phyloP scores from a whole-genome alignment of 2,329 filamentous ascomycete genomes.

The Stylonectria norvegica region DNA sequence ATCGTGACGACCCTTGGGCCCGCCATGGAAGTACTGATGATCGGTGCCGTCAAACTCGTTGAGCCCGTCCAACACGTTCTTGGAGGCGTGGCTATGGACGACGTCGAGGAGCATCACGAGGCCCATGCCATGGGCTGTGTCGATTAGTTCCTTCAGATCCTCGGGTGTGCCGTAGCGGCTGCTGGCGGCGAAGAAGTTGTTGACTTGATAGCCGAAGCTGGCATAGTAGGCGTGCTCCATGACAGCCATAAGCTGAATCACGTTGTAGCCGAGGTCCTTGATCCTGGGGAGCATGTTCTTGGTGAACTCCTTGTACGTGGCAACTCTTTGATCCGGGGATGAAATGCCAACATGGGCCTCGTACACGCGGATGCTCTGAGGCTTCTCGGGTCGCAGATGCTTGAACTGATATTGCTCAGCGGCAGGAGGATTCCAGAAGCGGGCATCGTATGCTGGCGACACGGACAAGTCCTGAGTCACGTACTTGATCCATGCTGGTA shows the following conservation, averaged over 20 bases:
- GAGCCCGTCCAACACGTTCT: conserved; percentile 91
- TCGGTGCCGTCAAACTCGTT: conserved; percentile 96
- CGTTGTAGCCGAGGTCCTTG: conserved; percentile 87
- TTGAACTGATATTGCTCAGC: conserved; percentile 80
- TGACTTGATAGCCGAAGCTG: conserved; percentile 97
- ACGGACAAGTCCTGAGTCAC: conserved; percentile 90
- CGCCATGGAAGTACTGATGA: conserved; percentile 92
- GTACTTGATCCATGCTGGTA: conserved; percentile 96
- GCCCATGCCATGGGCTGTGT: conserved; percentile 88
- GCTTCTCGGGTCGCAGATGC: conserved; percentile 77
- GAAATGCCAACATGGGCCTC: conserved; percentile 99
- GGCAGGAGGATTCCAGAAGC: conserved; percentile 92
- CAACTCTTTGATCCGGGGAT: conserved; percentile 80
- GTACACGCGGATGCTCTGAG: conserved; percentile 84
- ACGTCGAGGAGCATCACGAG: conserved; percentile 90
- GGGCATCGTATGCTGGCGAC: conserved; percentile 88
- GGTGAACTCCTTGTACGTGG: conserved; percentile 97
- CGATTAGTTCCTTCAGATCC: conserved; percentile 93
- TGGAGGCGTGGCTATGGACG: conserved; percentile 96
- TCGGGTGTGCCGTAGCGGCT: conserved; percentile 92
- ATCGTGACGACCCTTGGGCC: conserved; percentile 79
- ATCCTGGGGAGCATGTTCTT: conserved; percentile 88
- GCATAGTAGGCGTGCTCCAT: conserved; percentile 99
- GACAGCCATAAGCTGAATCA: conserved; percentile 96
- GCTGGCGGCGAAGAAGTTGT: conserved; percentile 97